Percentiles rank a stretch among this genome's conserved stretches.
Evolutionary conservation across 768 basidiomycete genomes (phyloP).

Genomic region (Tylopilus vinaceipallidus): DNA sequence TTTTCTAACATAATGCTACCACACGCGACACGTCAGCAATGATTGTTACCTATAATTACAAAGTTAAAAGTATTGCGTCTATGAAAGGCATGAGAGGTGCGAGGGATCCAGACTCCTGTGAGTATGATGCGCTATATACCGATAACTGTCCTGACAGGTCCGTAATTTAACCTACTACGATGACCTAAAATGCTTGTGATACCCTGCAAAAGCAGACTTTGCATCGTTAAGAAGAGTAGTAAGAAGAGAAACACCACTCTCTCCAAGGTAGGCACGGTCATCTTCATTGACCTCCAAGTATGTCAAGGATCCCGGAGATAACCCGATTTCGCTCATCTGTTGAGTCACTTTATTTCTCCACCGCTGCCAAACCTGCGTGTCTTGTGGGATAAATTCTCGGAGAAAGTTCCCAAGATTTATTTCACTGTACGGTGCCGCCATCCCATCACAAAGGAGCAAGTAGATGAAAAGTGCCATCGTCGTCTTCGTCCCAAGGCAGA

Average conservation of each 20-base stretch:
- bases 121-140: too few species aligned
- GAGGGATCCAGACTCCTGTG: too few species aligned
- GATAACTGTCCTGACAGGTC: too few species aligned
- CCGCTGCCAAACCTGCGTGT: slow-evolving; percentile 22
- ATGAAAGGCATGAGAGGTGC: too few species aligned
- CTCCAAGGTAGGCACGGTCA: slow-evolving; percentile 5
- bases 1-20: too few species aligned
- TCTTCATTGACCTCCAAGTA: slow-evolving; percentile 3
- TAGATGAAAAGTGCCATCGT: too few species aligned
- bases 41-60: too few species aligned
- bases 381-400: slow-evolving; percentile 21
- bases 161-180: too few species aligned
- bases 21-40: too few species aligned
- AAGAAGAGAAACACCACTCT: slow-evolving; percentile 13
- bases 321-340: slow-evolving; percentile 11
- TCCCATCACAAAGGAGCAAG: too few species aligned
- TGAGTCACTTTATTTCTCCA: slow-evolving; percentile 23
- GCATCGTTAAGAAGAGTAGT: slow-evolving; percentile 18
- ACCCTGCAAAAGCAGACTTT: slow-evolving; percentile 18
- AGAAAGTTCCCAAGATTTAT: slow-evolving; percentile 13
- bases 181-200: slow-evolving; percentile 5
- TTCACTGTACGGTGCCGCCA: slow-evolving; percentile 11
- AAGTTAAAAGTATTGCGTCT: too few species aligned
- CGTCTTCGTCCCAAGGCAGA: too few species aligned
- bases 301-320: background rate